Base-by-base conservation (phyloP, 768 basidiomycete genomes). In the Auricularia cornea region DNA sequence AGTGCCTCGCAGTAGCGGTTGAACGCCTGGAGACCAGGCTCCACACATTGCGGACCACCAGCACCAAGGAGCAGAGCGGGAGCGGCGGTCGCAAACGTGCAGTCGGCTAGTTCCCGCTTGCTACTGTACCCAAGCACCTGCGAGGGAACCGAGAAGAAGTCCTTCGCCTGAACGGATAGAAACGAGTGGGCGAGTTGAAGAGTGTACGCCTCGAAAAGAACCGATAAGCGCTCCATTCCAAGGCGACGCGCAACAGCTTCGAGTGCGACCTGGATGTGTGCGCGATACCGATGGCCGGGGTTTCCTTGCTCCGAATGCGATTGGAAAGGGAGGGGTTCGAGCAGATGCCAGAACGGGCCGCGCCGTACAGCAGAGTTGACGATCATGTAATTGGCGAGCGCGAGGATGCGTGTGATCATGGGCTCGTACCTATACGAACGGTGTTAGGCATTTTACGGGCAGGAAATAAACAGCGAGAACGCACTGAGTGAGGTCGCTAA, bases 281-380 rank as follows among this genome's bases (percentile, higher is more conserved):
- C 12, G 54, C 28, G 26, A 20, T 29, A 57, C 54, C 16, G 26
- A 10, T 29, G 75, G 12, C 44, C 32, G 61, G 69, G 63, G 75
- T 68, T 73, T 79, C 74, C 52, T 76, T 76, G 67, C 59, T 70
- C 60, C 63, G 65, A 48, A 66, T 65, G 20, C 69, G 70, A 65
- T 79, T 44, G 73, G 66, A 78, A 66, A 77, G 68, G 72, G 83
- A 83, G 5, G 4, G 83, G 82, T 72, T 95, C 93, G 64, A 98
- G 76, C 59, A 98, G 71, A 72, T 96, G 89, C 86, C 89, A 94
- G 70, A 96, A 94, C 1, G 93, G 83, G 3, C 86, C 89, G 18
- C 92, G 84, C 30, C 95, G 82, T 26, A 89, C 82, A 1, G 83
- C 81, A 1, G 92, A 88, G 69, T 87, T 89, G 20, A 85, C 81